Base-by-base conservation (phyloP, 2,329 filamentous ascomycete genomes). In the Dactylellina parvicollis region DNA sequence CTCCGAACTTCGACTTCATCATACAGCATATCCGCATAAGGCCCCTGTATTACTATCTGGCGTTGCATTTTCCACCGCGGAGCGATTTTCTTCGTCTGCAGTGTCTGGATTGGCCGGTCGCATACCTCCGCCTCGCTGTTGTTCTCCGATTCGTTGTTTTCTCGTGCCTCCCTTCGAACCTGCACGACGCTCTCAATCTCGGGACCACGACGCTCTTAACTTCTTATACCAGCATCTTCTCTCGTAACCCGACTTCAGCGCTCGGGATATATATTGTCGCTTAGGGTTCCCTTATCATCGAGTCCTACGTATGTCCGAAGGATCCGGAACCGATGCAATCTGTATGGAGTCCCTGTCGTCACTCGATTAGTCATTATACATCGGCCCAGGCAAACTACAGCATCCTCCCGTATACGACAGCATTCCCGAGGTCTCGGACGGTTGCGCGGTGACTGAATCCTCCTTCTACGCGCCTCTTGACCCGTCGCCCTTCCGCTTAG, bases 241-340 rank as follows among this genome's bases (percentile, higher is more conserved):
- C 32, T 42, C 40, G 5, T 26, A 26, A 49, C 20, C 56, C 4
- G 28, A 8, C 44, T 24, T 64, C 32, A 65, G 67, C 67, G 59
- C 57, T 44, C 38, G 36, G 50, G 18, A 20, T 32, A 55, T 18
- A 52, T 32, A 55, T 38, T 42, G 26, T 46, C 18, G 16, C 36
- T 54, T 34, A 16, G 32, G 54, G 22, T 32, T 54, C 36, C 22
- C 36, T 34, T 47, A 26, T 40, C 46, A n/a, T 60, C 47, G 36
- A 46, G 34, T 36, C 50, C 46, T 42, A 57, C 52, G 52, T 40
- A 59, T 72, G 67, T 47, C 61, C 67, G 67, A 50, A 64, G 59
- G 67, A 65, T 72, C 67, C 67, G 59, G 67, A 72, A 72, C 67
- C 67, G 59, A 72, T 72, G 67, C 67, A 59, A 57, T 46, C 67